Evolutionary conservation across 2,329 filamentous ascomycete genomes (phyloP).

Genomic region (Aaosphaeria pasadenensis): DNA sequence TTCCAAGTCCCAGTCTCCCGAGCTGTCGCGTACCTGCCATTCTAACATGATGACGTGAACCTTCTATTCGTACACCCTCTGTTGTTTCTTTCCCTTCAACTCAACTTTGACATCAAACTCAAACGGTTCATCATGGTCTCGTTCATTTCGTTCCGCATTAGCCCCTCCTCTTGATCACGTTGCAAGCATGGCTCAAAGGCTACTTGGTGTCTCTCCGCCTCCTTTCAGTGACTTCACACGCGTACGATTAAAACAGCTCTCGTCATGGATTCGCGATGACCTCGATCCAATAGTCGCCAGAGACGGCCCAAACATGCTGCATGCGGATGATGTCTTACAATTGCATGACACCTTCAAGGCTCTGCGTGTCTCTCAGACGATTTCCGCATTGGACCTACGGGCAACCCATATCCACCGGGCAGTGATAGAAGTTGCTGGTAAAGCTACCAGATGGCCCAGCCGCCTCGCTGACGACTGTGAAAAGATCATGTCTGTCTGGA

Average conservation of each 20-base stretch:
- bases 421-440: constrained; percentile 41
- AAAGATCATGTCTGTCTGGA: constrained; percentile 40
- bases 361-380: constrained; percentile 14
- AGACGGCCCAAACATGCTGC: constrained; percentile 42
- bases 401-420: constrained; percentile 48
- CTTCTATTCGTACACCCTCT: too few relatives aligned
- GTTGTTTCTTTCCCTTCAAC: too few relatives aligned
- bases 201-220: not conserved
- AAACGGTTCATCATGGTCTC: too few relatives aligned
- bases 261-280: constrained; percentile 47
- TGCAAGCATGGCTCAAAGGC: too few relatives aligned
- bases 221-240: constrained; percentile 19
- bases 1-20: too few relatives aligned
- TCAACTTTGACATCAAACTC: too few relatives aligned
- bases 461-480: constrained; percentile 46
- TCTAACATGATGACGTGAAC: too few relatives aligned
- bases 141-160: too few relatives aligned
- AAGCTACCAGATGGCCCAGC: constrained; percentile 47
- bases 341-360: constrained; percentile 42
- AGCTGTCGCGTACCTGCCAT: too few relatives aligned
- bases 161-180: too few relatives aligned
- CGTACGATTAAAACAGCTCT: constrained; percentile 31
- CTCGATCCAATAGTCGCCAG: constrained; percentile 46
- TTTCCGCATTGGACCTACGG: constrained; percentile 36
- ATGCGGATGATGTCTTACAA: constrained; percentile 42